phyloP scores from a whole-genome alignment of 2,329 filamentous ascomycete species.

The Cladosporium cucumerinum region DNA sequence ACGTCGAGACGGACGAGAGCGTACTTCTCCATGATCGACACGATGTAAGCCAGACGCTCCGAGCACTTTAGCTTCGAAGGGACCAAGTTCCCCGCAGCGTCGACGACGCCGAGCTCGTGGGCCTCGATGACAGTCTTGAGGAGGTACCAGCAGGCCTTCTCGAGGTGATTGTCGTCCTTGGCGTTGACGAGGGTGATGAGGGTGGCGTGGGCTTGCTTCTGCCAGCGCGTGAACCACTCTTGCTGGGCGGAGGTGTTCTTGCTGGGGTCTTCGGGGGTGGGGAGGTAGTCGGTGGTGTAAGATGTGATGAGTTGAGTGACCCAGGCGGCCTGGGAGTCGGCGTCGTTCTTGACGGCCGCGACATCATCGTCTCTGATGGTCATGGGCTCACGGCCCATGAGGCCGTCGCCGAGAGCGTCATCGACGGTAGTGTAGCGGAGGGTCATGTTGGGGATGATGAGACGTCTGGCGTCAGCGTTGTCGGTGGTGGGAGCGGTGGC shows the following conservation, averaged over 20 bases:
- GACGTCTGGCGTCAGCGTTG: background rate
- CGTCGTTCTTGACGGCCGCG: background rate
- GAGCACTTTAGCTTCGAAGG: background rate
- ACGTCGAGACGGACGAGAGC: background rate
- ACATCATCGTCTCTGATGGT: background rate
- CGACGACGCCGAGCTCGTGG: background rate
- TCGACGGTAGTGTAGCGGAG: background rate
- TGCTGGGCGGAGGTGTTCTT: background rate
- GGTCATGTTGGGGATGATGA: background rate
- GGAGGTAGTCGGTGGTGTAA: background rate
- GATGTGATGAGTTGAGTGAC: background rate
- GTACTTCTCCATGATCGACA: background rate
- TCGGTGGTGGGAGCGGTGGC: background rate
- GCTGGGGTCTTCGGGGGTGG: background rate
- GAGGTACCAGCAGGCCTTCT: constrained; percentile 4
- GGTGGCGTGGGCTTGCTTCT: background rate
- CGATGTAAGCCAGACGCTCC: background rate
- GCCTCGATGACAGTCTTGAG: background rate
- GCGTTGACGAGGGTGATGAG: background rate
- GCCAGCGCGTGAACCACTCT: background rate
- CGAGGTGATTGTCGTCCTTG: background rate
- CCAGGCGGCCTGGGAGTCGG: background rate
- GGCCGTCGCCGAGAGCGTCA: background rate
- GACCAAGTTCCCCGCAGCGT: background rate
- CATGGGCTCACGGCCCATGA: background rate